phyloP scores from a whole-genome alignment of 257 asterid genomes.

The Forsythia viridissima region DNA sequence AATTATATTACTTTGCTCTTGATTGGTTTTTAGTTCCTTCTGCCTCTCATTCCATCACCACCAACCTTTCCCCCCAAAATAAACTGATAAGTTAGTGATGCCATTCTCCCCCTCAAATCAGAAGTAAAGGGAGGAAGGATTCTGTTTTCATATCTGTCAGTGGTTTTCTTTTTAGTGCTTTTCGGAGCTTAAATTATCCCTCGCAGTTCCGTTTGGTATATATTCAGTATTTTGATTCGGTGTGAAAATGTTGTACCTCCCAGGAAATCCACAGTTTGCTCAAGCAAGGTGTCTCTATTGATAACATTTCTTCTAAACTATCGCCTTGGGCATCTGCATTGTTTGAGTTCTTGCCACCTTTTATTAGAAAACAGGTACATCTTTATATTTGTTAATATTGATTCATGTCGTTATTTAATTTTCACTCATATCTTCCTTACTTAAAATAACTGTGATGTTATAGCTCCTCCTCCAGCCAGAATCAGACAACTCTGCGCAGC shows the following conservation, averaged over 20 bases:
- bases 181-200: background rate
- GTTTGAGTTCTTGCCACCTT: slow-evolving; percentile 84
- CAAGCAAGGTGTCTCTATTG: slow-evolving; percentile 79
- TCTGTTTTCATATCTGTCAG: background rate
- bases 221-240: background rate
- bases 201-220: background rate
- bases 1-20: background rate
- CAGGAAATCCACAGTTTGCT: slow-evolving; percentile 95
- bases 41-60: background rate
- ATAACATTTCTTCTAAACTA: slow-evolving; percentile 74
- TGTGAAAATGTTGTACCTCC: slow-evolving; percentile 17
- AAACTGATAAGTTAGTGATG: background rate
- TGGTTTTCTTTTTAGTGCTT: background rate
- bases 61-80: background rate
- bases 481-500: slow-evolving; percentile 98
- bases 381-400: slow-evolving; percentile 1
- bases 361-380: slow-evolving; percentile 79
- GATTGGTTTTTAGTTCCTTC: background rate
- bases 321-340: slow-evolving; percentile 99
- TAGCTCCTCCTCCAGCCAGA: slow-evolving; percentile 90
- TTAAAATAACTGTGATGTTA: slow-evolving; percentile 29
- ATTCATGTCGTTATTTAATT: background rate
- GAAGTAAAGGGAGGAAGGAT: background rate
- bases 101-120: background rate
- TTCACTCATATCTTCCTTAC: slow-evolving; percentile 19